Base-by-base conservation (phyloP, 2,329 filamentous ascomycete genomes). In the Paecilomyces fulvus region DNA sequence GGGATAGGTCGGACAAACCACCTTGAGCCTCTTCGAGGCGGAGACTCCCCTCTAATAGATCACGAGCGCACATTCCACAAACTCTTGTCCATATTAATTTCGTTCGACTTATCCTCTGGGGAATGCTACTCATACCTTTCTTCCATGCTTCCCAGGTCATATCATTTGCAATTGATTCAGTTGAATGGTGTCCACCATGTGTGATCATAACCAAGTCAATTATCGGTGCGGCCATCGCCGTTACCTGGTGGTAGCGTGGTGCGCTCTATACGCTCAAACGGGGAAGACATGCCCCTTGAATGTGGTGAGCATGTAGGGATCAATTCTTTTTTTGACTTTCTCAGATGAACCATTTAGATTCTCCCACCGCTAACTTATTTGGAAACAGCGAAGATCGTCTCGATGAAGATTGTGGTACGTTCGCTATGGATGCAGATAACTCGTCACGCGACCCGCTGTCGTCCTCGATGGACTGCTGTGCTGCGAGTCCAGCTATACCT, bases 171-270 rank as follows among this genome's bases (percentile, higher is more conserved):
- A 43, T 43, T 43, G 37, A 43, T 17, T 17, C n/a, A 43, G 14
- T 43, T 17, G 37, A 17, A 17, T 43, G 37, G 3, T 43, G 17
- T 51, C 50, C 59, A 69, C 55, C 52, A 83, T 83, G 81, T 84
- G 81, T 67, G 80, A 83, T 66, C 83, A 83, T 62, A 83, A 77
- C 21, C 78, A 83, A 68, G 80, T 83, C 55, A 78, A 82, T 58
- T 83, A 80, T 65, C 73, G 75, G 46, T 84, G 81, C 68, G 75
- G 75, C 52, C 80, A 84, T 67, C 69, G 80, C 57, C 75, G 80
- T 31, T 83, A 78, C 62, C 79, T 78, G 8, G 80, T 83, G 50
- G 74, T 79, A 60, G 79, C 79, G 17, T 83, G 80, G 80, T 83
- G 80, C 72, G 65, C 65, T 50, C 65, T 60, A 58, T 75, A 75